phyloP scores from a whole-genome alignment of 305 asterid species.

The Solanum hybrid region DNA sequence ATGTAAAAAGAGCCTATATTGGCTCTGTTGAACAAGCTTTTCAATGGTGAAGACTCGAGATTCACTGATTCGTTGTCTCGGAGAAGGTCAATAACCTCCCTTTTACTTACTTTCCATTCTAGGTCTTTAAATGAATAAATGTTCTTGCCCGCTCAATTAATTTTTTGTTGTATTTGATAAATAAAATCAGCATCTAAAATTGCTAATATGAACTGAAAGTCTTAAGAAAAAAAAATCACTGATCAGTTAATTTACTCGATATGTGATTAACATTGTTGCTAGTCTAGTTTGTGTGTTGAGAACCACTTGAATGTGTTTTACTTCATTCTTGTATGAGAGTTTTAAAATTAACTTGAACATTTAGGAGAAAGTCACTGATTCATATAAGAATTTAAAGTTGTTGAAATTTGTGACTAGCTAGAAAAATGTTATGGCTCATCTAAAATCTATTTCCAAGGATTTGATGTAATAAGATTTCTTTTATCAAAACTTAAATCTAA shows the following conservation, averaged over 20 bases:
- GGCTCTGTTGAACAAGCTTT: background rate
- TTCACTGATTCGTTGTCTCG: background rate
- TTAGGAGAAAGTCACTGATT: background rate
- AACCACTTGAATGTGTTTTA: too few relatives aligned
- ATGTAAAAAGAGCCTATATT: too few relatives aligned
- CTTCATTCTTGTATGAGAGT: too few relatives aligned
- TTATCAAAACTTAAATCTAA: too few relatives aligned
- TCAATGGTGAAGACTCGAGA: background rate
- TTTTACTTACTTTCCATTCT: background rate
- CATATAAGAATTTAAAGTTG: background rate
- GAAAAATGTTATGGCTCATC: too few relatives aligned
- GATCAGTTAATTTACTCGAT: background rate
- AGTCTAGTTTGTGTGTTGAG: too few relatives aligned
- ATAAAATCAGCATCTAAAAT: background rate
- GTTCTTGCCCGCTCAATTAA: too few relatives aligned
- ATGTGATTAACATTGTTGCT: too few relatives aligned
- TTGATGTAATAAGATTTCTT: too few relatives aligned
- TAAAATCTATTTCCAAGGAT: too few relatives aligned
- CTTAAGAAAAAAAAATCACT: background rate
- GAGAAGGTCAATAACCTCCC: background rate
- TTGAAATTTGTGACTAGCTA: background rate
- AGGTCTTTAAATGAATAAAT: background rate
- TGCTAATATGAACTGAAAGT: background rate
- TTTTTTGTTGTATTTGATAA: too few relatives aligned
- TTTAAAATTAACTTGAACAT: background rate